Evolutionary conservation across 75 land plant genomes (phyloP), one percentile per base, ranked within the genome.

Genomic region (Isoetes taiwanensis): DNA sequence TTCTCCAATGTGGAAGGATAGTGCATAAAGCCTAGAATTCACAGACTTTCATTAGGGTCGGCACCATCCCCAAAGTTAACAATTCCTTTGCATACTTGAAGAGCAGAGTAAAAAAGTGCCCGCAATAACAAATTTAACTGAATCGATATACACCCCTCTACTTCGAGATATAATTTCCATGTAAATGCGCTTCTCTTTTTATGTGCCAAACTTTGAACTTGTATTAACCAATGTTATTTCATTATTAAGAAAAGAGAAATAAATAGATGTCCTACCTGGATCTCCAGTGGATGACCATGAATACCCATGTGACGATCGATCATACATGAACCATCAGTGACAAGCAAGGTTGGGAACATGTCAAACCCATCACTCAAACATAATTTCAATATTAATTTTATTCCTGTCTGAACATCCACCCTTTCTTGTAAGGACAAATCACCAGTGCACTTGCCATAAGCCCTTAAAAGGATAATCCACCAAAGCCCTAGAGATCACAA

Each of bases 301-400:
- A 86, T 90, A 41, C 96, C 96, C 93, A 90, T 85, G 9, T 91
- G 85, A 8, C 96, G 80, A 63, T 90, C 96, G 38, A 90, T 90
- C 96, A 90, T 90, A 59, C 96, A 90, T 25, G 96, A 90, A 23
- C 96, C 96, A 72, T 90, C 96, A 6, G 96, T 90, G 27, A 90
- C 96, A 41, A 90, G 66, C 43, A 88, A 62, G 12, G 95, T 81
- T 0, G 95, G 95, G 50, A 88, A 88, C 95, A 88, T 88, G 61
- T 90, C 96, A 74, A 90, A 90, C 8, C 93, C 96, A 82, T 90
- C 96, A 16, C 91, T 77, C 28, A 90, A 73, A 54, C 96, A 90
- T 3, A 90, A 65, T 61, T 78, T 90, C 55, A 90, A 48, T 27
- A 90, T 86, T 86, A 90, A 82, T 52, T 82, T 90, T 20, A 90